Evolutionary conservation across 2,329 filamentous ascomycete species (phyloP), one percentile per base, ranked within the genome.

Genomic region (Sporothrix brunneoviolacea): DNA sequence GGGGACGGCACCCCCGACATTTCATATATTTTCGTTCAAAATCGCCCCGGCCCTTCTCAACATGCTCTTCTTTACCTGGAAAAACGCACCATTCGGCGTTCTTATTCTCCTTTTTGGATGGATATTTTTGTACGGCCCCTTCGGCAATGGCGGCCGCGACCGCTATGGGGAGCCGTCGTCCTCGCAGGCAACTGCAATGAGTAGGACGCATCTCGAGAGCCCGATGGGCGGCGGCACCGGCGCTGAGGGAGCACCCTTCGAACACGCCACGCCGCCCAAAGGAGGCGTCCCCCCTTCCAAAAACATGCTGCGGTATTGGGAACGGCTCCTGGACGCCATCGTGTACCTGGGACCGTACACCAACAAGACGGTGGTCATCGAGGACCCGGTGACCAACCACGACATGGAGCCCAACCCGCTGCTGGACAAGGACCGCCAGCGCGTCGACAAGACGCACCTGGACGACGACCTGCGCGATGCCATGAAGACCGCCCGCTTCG

Each of bases 271-370:
- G 5, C 9, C 36, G 27, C 47, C 39, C 18, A 43, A 42, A 5
- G 44, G 50, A n/a, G 48, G 53, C 37, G 15, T 35, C n/a, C 43
- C 24, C 2, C 54, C 56, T 33, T 59, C 48, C 28, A 27, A 22
- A 18, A 52, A 50, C 24, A 57, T 59, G 54, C 54, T 48, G 39
- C 40, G 41, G n/a, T 58, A 48, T 35, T 58, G 55, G 55, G 24
- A 39, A 16, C 48, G 51, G 2, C 48, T 58, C 4, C 36, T 54
- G 5, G 24, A 43, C 12, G 55, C 50, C 13, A 24, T 58, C 33
- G 35, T 55, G 16, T 30, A 46, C 4, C 36, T 40, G 9, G 24
- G 45, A 12, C 55, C 57, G 9, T 9, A 46, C 6, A 50, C 47
- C 8, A 27, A 15, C 24, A 16, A 51, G 35, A 48, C 27, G 12